Base-by-base conservation (phyloP, 2,329 filamentous ascomycete species). In the Hypoxylon sp. region DNA sequence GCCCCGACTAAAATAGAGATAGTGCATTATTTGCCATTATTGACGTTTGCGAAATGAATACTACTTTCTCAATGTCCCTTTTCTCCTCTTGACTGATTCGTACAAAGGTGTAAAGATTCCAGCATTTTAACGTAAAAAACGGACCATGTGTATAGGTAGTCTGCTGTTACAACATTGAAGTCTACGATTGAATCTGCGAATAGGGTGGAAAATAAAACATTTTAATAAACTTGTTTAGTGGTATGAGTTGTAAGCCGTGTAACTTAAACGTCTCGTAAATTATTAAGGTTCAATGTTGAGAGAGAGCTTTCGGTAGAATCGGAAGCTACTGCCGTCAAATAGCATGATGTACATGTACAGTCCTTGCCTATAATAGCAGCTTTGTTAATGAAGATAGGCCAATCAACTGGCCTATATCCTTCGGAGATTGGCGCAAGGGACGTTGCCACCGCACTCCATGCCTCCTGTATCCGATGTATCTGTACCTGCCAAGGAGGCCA, bases 401-500 rank as follows among this genome's bases (percentile, higher is more conserved):
- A 69, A 69, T 69, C 48, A 69, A 11, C 34, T 21, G 5, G 14
- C 25, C 43, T 36, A 11, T 17, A 45, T 25, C 9, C 43, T 17
- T 46, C n/a, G 21, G 19, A 36, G 34, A 38, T 51, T 52, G 57
- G 48, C 30, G 21, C 32, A 30, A 52, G 19, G 38, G 43, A 36
- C 2, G 19, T 23, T 55, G 21, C 36, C 48, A 23, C 30, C 30
- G 21, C 19, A 19, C 50, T 23, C 28, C 43, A 53, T 58, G 49
- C 52, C 34, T 45, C 14, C 46, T 59, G 30, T 58, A 57, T 49
- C 48, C 23, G 11, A 65, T 57, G 65, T 65, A 68, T 19, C n/a
- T 63, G 55, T 68, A 70, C 65, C 43, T 70, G 59, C 59, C 65
- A 68, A 70, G 68, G 21, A 63, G 38, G 65, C 52, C 65, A 68